A percentile compares a stretch with the other conserved stretches of the same genome.
phyloP scores from a whole-genome alignment of 1,284 basidiomycete species.

The Boletus hoseneyae region DNA sequence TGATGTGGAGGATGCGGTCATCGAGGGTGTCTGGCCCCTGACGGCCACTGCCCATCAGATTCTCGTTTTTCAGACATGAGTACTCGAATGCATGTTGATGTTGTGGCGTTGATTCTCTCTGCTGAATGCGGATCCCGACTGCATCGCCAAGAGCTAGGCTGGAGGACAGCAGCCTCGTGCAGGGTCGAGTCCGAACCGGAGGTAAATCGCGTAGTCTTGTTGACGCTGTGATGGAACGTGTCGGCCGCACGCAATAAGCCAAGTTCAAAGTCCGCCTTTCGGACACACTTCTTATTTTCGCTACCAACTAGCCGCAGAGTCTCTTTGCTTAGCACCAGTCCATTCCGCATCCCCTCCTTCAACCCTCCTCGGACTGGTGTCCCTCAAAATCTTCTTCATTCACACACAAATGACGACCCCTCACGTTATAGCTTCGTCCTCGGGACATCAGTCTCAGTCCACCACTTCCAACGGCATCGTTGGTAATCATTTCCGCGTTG shows the following conservation, averaged over 20 bases:
- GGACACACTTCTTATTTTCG: conserved; percentile 27
- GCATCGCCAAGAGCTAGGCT: background rate
- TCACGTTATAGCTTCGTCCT: conserved; percentile 74
- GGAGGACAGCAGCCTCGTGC: conserved; percentile 17
- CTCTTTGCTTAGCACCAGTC: conserved; percentile 24
- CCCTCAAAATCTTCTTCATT: conserved; percentile 7
- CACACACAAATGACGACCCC: conserved; percentile 59
- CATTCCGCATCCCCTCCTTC: conserved; percentile 25
- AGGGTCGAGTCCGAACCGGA: background rate
- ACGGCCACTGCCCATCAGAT: conserved; percentile 31
- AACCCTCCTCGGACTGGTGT: conserved; percentile 31
- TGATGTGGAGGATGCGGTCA: conserved; percentile 27
- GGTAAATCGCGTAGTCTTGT: background rate
- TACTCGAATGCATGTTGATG: background rate
- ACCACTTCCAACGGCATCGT: conserved; percentile 67
- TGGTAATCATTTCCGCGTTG: conserved; percentile 73
- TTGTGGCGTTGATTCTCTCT: conserved; percentile 4
- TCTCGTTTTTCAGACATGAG: conserved; percentile 25
- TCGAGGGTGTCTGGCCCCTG: conserved; percentile 29
- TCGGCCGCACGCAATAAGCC: conserved; percentile 21
- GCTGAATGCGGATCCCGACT: background rate
- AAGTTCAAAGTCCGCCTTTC: conserved; percentile 36
- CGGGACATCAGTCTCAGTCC: conserved; percentile 55
- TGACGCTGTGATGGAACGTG: conserved; percentile 26
- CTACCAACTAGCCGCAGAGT: conserved; percentile 21